Evolutionary conservation across 78 protist genomes (phyloP).

Genomic region (Tieghemostelium lacteum): DNA sequence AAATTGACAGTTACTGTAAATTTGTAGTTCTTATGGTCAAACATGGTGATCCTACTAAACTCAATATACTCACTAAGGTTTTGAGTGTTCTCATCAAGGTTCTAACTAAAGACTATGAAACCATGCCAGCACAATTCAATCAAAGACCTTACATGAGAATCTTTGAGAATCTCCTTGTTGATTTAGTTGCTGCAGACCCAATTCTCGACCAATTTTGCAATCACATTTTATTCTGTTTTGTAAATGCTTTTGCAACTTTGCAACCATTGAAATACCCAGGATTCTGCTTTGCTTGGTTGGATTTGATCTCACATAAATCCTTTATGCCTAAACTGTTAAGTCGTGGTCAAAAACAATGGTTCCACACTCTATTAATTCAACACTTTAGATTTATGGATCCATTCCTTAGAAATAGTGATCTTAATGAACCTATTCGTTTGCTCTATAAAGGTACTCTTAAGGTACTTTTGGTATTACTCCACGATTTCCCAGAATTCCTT

Average conservation of each 20-base stretch:
- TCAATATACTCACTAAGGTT: slow-evolving; percentile 51
- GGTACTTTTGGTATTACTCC: slow-evolving; percentile 94
- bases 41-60: slow-evolving; percentile 62
- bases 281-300: slow-evolving; percentile 99
- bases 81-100: slow-evolving; percentile 57
- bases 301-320: slow-evolving; percentile 92
- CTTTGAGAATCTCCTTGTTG: slow-evolving; percentile 82
- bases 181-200: slow-evolving; percentile 80
- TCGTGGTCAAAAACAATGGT: slow-evolving; percentile 85
- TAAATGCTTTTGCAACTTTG: slow-evolving; percentile 82
- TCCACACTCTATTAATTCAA: slow-evolving; percentile 89
- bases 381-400: slow-evolving; percentile 95
- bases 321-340: slow-evolving; percentile 94
- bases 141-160: slow-evolving; percentile 94
- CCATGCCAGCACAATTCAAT: slow-evolving; percentile 76
- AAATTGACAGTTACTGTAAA: slow-evolving; percentile 86
- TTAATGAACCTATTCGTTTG: slow-evolving; percentile 86
- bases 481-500: slow-evolving; percentile 99
- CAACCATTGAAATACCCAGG: slow-evolving; percentile 93
- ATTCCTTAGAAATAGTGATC: slow-evolving; percentile 81
- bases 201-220: slow-evolving; percentile 59
- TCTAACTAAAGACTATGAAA: slow-evolving; percentile 80
- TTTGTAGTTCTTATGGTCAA: slow-evolving; percentile 90
- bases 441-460: slow-evolving; percentile 93
- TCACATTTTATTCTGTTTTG: slow-evolving; percentile 84